Conservation (phyloP, 192 early-diverging fungal genomes). For the Pilobolus umbonatus region DNA sequence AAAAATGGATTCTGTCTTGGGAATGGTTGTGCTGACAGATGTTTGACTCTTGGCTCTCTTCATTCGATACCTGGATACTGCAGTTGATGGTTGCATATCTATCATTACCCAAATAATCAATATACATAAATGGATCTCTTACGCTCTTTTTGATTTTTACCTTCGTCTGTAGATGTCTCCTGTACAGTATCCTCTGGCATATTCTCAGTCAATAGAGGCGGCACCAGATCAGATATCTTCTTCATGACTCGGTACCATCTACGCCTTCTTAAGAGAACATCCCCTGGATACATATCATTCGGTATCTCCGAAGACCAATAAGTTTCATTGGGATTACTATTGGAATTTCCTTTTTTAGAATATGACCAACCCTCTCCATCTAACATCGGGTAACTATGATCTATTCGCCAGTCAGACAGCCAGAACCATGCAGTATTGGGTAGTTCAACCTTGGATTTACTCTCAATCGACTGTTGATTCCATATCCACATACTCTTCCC, state of each 20-base stretch:
- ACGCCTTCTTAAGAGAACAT: neutral
- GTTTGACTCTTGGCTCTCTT: neutral
- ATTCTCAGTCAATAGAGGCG: neutral
- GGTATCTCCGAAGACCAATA: slow-evolving; percentile 5
- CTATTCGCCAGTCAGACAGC: neutral
- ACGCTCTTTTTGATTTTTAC: no score
- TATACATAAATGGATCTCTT: no score
- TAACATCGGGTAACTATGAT: neutral
- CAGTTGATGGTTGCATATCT: no score
- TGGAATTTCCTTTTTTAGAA: neutral
- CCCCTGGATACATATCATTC: no score
- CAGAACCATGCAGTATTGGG: slow-evolving; percentile 10
- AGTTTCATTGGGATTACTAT: no score
- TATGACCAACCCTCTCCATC: slow-evolving; percentile 1
- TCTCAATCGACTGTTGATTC: neutral
- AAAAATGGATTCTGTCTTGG: neutral
- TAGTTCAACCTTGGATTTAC: neutral
- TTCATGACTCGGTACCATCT: slow-evolving; percentile 8
- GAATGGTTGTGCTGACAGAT: neutral
- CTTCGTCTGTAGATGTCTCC: no score
- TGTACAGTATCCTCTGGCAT: neutral
- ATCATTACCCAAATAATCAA: no score
- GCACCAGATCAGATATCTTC: neutral
- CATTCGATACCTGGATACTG: no score
- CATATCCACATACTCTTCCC: neutral